phyloP scores from a whole-genome alignment of 2,329 filamentous ascomycete genomes.

The Botrytis cinerea region DNA sequence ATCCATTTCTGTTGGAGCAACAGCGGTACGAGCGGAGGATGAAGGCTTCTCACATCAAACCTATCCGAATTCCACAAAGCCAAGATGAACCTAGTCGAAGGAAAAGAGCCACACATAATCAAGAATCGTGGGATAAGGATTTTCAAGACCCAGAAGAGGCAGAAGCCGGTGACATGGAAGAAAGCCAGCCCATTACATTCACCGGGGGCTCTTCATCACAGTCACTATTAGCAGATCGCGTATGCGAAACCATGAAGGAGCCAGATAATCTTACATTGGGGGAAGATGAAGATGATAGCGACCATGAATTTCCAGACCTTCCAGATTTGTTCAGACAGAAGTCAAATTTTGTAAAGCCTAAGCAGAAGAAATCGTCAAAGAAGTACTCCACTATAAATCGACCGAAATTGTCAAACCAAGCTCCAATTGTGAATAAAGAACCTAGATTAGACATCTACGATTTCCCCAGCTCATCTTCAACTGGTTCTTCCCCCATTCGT shows the following conservation, averaged over 20 bases:
- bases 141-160: constrained; percentile 30
- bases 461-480: constrained; percentile 45
- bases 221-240: constrained; percentile 15
- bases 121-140: constrained; percentile 35
- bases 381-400: constrained; percentile 34
- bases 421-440: not conserved
- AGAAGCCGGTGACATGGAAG: constrained; percentile 26
- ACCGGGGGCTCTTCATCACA: constrained; percentile 31
- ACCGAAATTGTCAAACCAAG: constrained; percentile 8
- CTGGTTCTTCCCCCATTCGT: constrained; percentile 40
- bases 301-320: constrained; percentile 40
- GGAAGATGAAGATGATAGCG: constrained; percentile 29
- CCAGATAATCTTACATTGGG: not conserved
- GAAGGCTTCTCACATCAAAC: constrained; percentile 38
- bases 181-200: constrained; percentile 35
- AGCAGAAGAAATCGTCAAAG: constrained; percentile 26
- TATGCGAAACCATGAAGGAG: not conserved
- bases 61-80: constrained; percentile 36
- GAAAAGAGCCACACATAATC: constrained; percentile 22
- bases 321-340: constrained; percentile 32
- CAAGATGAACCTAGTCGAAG: constrained; percentile 30
- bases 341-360: not conserved
- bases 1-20: constrained; percentile 41
- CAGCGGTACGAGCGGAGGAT: constrained; percentile 39
- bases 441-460: constrained; percentile 40